phyloP scores from a whole-genome alignment of 1,139 yeast species.

The Yamadazyma triangularis region DNA sequence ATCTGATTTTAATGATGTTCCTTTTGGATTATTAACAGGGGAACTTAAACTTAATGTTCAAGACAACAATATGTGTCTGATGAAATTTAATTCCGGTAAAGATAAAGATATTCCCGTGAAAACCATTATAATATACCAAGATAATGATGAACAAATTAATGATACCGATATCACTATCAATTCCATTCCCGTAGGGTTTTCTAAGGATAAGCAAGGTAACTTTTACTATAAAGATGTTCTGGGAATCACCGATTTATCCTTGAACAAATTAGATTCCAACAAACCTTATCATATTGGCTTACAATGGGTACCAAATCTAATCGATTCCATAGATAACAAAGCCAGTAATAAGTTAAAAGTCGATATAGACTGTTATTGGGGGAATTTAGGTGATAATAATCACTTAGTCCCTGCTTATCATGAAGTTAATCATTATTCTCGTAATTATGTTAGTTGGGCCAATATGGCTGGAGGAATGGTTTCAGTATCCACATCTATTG shows the following conservation, averaged over 20 bases:
- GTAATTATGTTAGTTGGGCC: slow-evolving; percentile 60
- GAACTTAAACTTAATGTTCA: slow-evolving; percentile 55
- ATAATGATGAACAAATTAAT: slow-evolving; percentile 10
- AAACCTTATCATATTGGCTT: slow-evolving; percentile 57
- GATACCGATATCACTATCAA: slow-evolving; percentile 5
- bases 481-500: too few relatives aligned
- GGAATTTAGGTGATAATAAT: slow-evolving; percentile 50
- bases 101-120: slow-evolving; percentile 49
- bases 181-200: slow-evolving; percentile 47
- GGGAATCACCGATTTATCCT: slow-evolving; percentile 59
- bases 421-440: slow-evolving; percentile 63
- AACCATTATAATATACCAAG: slow-evolving; percentile 48
- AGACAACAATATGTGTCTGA: slow-evolving; percentile 59
- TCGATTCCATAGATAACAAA: slow-evolving; percentile 41
- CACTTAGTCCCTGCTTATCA: slow-evolving; percentile 61
- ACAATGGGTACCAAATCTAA: slow-evolving; percentile 74
- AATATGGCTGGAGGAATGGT: slow-evolving; percentile 67
- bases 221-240: slow-evolving; percentile 46
- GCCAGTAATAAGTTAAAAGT: slow-evolving; percentile 46
- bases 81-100: slow-evolving; percentile 42
- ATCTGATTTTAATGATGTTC: slow-evolving; percentile 42
- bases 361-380: slow-evolving; percentile 66
- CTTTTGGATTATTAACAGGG: slow-evolving; percentile 66
- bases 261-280: slow-evolving; percentile 65
- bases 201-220: slow-evolving; percentile 47